Base-by-base conservation (phyloP, 1,284 basidiomycete species). In the Ceratobasidium sp. region DNA sequence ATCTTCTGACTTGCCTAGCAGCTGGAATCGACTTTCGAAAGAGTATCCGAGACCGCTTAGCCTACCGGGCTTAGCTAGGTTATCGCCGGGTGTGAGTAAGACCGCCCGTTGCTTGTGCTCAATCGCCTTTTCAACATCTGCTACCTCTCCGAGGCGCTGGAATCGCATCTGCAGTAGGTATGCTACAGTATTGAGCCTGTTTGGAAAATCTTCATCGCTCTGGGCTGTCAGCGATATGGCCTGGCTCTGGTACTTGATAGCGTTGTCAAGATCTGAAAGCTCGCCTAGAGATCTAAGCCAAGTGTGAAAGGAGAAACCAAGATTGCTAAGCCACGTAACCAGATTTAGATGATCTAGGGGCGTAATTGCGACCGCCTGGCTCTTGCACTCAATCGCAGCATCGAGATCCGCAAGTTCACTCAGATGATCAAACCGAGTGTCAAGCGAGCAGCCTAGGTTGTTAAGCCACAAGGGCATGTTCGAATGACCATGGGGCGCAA, bases 251-350 rank as follows among this genome's bases (percentile, higher is more conserved):
- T 9, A 58, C 16, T 26, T 13, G 16, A 58, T 38, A n/a, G 55
- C 16, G 13, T 21, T 35, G 35, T 58, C 55, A 8, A 58, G n/a
- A 16, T 58, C 55, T 14, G 32, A 28, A 21, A 58, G 35, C 16
- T 58, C 55, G 13, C 30, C 55, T 9, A 18, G 55, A n/a, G 6
- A n/a, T n/a, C n/a, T n/a, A 23, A 58, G 35, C 21, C 55, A 30
- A 14, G 18, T 26, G 5, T 5, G 26, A 28, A 23, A 46, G 9
- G 41, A 21, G 23, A 61, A 21, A 13, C 58, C 58, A 21, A 61
- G 58, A n/a, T 44, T 61, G n/a, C 38, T 21, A 21, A 61, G 35
- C 35, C 35, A 38, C n/a, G n/a, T n/a, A n/a, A n/a, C n/a, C n/a
- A n/a, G n/a, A n/a, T n/a, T n/a, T n/a, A n/a, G n/a, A n/a, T n/a